A percentile compares a stretch with the other conserved stretches of the same genome.
These are phyloP conservation scores for Phellinidium pouzarii DNA, from an alignment of 1,284 basidiomycete species.

Conservation along the genomic window DNA sequence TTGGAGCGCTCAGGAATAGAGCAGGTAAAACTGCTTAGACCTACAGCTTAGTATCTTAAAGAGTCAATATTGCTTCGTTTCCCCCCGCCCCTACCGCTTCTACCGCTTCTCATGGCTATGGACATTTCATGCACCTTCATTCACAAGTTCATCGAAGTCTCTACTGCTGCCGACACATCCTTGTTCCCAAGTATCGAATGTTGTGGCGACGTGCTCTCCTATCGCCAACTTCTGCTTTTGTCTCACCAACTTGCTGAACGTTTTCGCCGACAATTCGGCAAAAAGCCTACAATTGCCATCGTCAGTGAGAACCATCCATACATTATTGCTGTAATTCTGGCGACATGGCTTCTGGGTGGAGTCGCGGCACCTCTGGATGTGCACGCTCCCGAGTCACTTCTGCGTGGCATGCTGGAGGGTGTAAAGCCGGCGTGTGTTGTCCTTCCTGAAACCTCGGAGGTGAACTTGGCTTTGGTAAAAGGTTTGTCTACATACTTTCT, in stretches of 20 bases:
- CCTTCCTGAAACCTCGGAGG: conserved; percentile 22
- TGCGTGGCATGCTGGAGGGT: conserved; percentile 29
- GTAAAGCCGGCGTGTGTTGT: conserved; percentile 27
- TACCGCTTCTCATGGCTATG: background rate
- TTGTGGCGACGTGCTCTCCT: conserved; percentile 11
- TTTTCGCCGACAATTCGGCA: background rate
- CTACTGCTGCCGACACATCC: background rate
- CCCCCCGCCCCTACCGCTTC: background rate
- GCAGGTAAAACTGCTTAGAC: too few species aligned
- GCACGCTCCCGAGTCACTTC: conserved; percentile 28
- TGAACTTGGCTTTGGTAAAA: conserved; percentile 23
- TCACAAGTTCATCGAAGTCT: background rate
- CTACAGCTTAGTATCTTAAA: too few species aligned
- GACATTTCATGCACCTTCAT: background rate
- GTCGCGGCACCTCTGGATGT: conserved; percentile 29
- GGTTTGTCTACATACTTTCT: conserved; percentile 20
- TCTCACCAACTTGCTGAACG: conserved; percentile 1
- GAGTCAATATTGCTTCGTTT: background rate
- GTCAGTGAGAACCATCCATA: conserved; percentile 32
- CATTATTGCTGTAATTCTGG: conserved; percentile 27
- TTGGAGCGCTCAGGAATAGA: too few species aligned
- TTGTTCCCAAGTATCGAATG: conserved; percentile 5
- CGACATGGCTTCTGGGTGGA: conserved; percentile 31
- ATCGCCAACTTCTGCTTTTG: conserved; percentile 6
- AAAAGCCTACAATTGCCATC: conserved; percentile 24